These are phyloP conservation scores for Tephrocybe sp. DNA, from an alignment of 768 basidiomycete genomes.

Conservation along the genomic window DNA sequence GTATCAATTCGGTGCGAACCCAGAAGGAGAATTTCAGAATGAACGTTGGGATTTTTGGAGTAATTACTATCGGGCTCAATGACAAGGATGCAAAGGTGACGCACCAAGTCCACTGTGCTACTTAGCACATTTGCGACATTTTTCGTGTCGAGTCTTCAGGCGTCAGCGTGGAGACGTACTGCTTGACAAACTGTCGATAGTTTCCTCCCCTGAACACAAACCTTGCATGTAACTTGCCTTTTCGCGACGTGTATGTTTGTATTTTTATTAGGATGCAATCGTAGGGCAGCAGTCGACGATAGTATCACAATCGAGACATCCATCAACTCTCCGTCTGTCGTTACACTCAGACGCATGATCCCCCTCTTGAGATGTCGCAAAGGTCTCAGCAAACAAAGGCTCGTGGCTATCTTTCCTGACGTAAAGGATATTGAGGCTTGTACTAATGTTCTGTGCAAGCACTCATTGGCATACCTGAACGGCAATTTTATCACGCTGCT, in stretches of 20 bases:
- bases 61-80: background rate
- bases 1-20: constrained; percentile 1
- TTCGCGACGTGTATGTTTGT: too few species aligned
- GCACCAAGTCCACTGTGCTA: too few species aligned
- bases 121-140: too few species aligned
- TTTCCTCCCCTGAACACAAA: too few species aligned
- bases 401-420: background rate
- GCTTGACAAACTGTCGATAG: too few species aligned
- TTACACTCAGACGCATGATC: background rate
- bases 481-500: constrained; percentile 13
- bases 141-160: too few species aligned
- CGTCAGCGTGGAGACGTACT: too few species aligned
- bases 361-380: constrained; percentile 8
- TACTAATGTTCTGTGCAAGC: constrained; percentile 7
- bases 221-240: too few species aligned
- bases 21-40: constrained; percentile 6
- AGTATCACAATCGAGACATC: constrained; percentile 13
- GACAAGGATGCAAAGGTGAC: background rate
- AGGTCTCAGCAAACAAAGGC: background rate
- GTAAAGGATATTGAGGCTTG: background rate
- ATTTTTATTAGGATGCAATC: too few species aligned
- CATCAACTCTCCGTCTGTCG: constrained; percentile 10
- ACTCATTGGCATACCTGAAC: constrained; percentile 10
- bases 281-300: too few species aligned
- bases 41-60: constrained; percentile 4